A percentile compares a stretch with the other conserved stretches of the same genome.
These are phyloP conservation scores for Pyrus pyrifolia DNA, from an alignment of 306 rosid genomes.

Conservation along the genomic window DNA sequence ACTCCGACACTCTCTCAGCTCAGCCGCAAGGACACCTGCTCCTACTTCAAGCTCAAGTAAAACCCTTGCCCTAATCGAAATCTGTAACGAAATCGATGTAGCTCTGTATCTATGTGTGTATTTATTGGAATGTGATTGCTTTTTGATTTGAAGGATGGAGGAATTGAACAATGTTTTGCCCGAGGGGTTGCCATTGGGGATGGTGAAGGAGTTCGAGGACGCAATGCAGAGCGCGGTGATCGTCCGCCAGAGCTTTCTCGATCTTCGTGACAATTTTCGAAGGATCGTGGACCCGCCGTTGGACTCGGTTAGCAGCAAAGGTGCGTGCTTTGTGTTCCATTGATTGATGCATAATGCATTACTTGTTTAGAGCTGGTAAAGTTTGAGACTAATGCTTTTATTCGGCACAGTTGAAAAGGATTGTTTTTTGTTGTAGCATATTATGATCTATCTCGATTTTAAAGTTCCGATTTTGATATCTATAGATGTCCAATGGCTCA, in stretches of 20 bases:
- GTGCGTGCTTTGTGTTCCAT: conserved; percentile 14
- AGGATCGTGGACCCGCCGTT: conserved; percentile 66
- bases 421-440: background rate
- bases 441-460: background rate
- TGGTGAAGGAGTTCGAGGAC: conserved; percentile 83
- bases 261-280: conserved; percentile 78
- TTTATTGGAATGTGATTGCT: background rate
- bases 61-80: background rate
- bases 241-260: conserved; percentile 73
- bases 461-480: background rate
- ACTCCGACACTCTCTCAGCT: conserved; percentile 51
- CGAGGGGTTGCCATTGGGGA: conserved; percentile 78
- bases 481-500: background rate
- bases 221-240: conserved; percentile 63
- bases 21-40: conserved; percentile 38
- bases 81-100: background rate
- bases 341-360: background rate
- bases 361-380: background rate
- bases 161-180: conserved; percentile 53
- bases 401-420: background rate
- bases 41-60: conserved; percentile 70
- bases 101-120: background rate
- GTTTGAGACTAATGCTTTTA: background rate
- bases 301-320: conserved; percentile 49
- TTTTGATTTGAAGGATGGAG: conserved; percentile 34